Percentiles rank a stretch among this genome's conserved stretches.
Evolutionary conservation across 176 grass and related monocot genomes (phyloP).

Genomic region (Metroxylon sagu): DNA sequence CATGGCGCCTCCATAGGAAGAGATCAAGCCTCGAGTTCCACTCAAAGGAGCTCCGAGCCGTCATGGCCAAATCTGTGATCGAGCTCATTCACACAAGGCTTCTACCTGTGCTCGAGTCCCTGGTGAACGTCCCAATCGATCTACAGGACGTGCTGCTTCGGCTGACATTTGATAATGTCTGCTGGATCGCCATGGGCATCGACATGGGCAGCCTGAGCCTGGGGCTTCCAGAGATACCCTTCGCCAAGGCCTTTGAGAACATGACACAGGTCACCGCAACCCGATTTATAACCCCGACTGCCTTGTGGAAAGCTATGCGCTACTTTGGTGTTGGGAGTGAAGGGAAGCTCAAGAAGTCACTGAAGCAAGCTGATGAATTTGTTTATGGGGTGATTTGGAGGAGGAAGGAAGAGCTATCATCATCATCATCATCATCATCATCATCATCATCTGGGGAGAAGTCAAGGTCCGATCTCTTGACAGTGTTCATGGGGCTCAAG

Average conservation of each 20-base stretch:
- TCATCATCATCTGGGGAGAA: background rate
- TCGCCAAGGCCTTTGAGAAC: background rate
- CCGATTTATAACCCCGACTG: background rate
- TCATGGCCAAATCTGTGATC: background rate
- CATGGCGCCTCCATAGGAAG: background rate
- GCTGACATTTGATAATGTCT: constrained; percentile 2
- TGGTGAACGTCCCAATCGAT: background rate
- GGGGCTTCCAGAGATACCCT: background rate
- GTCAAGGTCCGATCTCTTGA: background rate
- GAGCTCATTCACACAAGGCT: background rate
- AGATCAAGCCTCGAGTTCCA: background rate
- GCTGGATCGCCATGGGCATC: background rate
- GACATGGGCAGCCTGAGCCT: background rate
- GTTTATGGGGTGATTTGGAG: background rate
- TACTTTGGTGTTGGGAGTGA: background rate
- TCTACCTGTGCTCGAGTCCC: background rate
- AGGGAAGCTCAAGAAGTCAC: background rate
- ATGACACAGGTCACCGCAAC: background rate
- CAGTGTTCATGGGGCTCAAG: background rate
- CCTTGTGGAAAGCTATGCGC: background rate
- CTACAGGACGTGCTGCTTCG: background rate
- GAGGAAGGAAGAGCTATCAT: background rate
- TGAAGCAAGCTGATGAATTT: background rate
- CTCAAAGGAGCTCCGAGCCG: background rate
- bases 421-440: too few species aligned